A percentile compares a stretch with the other conserved stretches of the same genome.
These are phyloP conservation scores for Kingdonia uniflora DNA, from an alignment of 164 flowering plant species.

Conservation along the genomic window DNA sequence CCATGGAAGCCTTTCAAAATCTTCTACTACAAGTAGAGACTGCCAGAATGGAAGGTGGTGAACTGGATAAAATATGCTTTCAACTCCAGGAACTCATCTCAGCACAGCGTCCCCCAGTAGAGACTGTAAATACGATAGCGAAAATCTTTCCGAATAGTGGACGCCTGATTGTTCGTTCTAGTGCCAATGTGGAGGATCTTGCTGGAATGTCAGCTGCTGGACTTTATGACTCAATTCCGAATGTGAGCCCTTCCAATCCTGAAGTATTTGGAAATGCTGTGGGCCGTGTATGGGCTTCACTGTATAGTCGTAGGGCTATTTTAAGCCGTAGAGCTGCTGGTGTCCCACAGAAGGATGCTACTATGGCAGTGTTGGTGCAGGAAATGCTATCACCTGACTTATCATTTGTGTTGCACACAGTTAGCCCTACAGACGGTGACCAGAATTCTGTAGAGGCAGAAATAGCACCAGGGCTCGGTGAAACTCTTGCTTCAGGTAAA, in stretches of 20 bases:
- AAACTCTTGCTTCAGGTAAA: constrained; percentile 84
- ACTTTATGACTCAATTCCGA: constrained; percentile 82
- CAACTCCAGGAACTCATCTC: constrained; percentile 54
- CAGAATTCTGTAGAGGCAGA: constrained; percentile 58
- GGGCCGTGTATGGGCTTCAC: constrained; percentile 72
- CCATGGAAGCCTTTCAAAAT: constrained; percentile 32
- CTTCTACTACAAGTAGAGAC: constrained; percentile 49
- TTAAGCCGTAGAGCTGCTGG: constrained; percentile 72
- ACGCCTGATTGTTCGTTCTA: constrained; percentile 74
- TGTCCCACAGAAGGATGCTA: constrained; percentile 64
- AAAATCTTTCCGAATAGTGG: constrained; percentile 35
- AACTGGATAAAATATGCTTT: constrained; percentile 53
- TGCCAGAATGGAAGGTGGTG: constrained; percentile 50
- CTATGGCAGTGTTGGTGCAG: constrained; percentile 82
- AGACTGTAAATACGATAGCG: constrained; percentile 27
- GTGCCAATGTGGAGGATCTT: constrained; percentile 95
- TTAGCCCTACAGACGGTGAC: constrained; percentile 62
- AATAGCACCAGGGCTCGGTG: constrained; percentile 85
- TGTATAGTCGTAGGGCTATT: constrained; percentile 80
- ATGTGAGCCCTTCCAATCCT: constrained; percentile 67
- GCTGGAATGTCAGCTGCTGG: constrained; percentile 99
- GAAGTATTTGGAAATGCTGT: constrained; percentile 46
- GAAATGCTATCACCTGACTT: constrained; percentile 88
- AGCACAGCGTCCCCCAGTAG: constrained; percentile 38
- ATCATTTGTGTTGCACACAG: constrained; percentile 83